These are phyloP conservation scores for Cryptococcus amylolentus DNA, from an alignment of 1,284 basidiomycete species.

Conservation along the genomic window DNA sequence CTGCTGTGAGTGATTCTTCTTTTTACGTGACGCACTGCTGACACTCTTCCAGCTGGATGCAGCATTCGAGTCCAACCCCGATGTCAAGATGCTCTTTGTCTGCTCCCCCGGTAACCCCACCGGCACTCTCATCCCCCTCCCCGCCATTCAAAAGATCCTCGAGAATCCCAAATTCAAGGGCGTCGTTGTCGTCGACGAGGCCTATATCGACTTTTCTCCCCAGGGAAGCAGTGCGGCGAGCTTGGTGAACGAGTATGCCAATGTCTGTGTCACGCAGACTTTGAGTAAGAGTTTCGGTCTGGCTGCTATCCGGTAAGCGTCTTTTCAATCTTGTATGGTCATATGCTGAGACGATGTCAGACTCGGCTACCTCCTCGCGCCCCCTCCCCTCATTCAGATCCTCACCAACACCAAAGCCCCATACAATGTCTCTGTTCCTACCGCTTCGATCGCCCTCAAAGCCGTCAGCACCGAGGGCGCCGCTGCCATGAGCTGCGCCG, in stretches of 20 bases:
- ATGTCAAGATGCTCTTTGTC: constrained; percentile 87
- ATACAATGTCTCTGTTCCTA: constrained; percentile 92
- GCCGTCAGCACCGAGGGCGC: constrained; percentile 70
- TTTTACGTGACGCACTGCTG: neutral
- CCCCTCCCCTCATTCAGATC: constrained; percentile 84
- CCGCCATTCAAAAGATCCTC: constrained; percentile 66
- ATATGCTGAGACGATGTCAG: constrained; percentile 48
- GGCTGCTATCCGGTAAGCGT: constrained; percentile 79
- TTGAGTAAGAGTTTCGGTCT: constrained; percentile 95
- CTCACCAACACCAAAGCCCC: constrained; percentile 96
- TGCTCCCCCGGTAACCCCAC: constrained; percentile 98
- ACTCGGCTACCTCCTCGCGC: constrained; percentile 83
- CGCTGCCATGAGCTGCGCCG: constrained; percentile 63
- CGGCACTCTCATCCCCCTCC: constrained; percentile 77
- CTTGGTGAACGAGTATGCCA: constrained; percentile 77
- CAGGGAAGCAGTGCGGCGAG: constrained; percentile 60
- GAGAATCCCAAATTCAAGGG: constrained; percentile 82
- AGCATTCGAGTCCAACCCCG: constrained; percentile 62
- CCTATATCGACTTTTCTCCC: constrained; percentile 90
- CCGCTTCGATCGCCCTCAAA: constrained; percentile 75
- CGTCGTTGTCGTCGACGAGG: constrained; percentile 92
- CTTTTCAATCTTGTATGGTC: neutral
- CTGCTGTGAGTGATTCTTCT: constrained; percentile 57
- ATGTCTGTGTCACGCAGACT: constrained; percentile 91
- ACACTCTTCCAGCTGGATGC: constrained; percentile 62